Percentiles rank a stretch among this genome's conserved stretches.
Evolutionary conservation across 768 basidiomycete species (phyloP).

Genomic region (Boletus edulis): DNA sequence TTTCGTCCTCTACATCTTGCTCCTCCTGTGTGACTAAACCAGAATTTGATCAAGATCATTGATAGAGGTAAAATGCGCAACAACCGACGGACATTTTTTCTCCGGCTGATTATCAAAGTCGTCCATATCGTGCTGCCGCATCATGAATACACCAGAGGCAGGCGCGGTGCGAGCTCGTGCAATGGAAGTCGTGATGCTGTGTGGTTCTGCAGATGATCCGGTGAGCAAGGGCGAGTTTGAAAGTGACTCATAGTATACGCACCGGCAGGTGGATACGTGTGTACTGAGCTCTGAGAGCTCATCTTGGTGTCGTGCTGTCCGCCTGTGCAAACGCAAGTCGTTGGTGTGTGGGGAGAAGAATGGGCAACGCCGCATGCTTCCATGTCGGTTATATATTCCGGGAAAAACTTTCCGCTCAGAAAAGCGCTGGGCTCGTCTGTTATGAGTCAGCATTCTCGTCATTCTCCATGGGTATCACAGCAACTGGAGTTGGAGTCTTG

Average conservation of each 20-base stretch:
- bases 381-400: background rate
- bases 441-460: too few species aligned
- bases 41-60: background rate
- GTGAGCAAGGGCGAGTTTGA: background rate
- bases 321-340: background rate
- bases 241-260: background rate
- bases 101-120: conserved; percentile 3
- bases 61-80: background rate
- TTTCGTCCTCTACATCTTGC: conserved; percentile 48
- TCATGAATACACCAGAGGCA: conserved; percentile 13
- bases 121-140: conserved; percentile 1
- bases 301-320: background rate
- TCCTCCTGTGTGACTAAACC: conserved; percentile 44
- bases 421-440: too few species aligned
- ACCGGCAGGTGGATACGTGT: conserved; percentile 5
- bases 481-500: too few species aligned
- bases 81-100: conserved; percentile 19
- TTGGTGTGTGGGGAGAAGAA: background rate
- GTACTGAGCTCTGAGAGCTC: too few species aligned
- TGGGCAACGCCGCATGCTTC: too few species aligned
- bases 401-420: too few species aligned
- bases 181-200: conserved; percentile 4
- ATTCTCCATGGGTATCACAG: too few species aligned
- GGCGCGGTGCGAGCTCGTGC: conserved; percentile 14
- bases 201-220: conserved; percentile 3